Conservation (phyloP, 169 alveolate species). For the Plasmodium cynomolgi region DNA sequence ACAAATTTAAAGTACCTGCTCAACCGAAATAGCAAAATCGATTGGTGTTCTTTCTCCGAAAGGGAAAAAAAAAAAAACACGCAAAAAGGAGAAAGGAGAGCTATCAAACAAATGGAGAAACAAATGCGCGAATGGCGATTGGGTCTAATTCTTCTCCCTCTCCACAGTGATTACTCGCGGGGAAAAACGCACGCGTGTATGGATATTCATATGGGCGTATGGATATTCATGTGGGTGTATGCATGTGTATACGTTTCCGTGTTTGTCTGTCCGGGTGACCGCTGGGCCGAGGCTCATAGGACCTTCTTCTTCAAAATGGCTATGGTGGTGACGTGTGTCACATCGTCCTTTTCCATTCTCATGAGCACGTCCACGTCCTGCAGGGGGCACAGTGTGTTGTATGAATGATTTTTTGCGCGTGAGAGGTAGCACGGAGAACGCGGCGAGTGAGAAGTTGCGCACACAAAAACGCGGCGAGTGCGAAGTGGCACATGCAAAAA, state of each 20-base stretch:
- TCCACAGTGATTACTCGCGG: background rate
- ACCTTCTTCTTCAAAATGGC: conserved; percentile 23
- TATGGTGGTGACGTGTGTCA: background rate
- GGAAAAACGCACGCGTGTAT: background rate
- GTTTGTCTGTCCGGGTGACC: background rate
- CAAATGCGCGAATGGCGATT: background rate
- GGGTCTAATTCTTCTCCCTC: background rate
- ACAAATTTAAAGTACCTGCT: background rate
- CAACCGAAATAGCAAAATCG: background rate
- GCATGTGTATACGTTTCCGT: background rate
- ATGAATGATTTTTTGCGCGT: background rate
- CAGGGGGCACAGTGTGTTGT: background rate
- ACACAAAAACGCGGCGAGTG: background rate
- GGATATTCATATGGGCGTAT: background rate
- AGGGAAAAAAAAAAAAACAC: background rate
- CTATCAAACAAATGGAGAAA: background rate
- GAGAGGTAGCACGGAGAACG: background rate
- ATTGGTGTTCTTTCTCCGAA: background rate
- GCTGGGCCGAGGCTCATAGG: background rate
- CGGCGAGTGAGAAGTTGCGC: background rate
- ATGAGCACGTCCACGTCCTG: conserved; percentile 40
- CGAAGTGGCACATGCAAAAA: background rate
- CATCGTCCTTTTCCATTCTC: conserved; percentile 5
- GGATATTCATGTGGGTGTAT: background rate
- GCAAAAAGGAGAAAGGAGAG: background rate